A percentile compares a stretch with the other conserved stretches of the same genome.
phyloP scores from a whole-genome alignment of 768 basidiomycete species.

The Strobilomyces echinocephalus region DNA sequence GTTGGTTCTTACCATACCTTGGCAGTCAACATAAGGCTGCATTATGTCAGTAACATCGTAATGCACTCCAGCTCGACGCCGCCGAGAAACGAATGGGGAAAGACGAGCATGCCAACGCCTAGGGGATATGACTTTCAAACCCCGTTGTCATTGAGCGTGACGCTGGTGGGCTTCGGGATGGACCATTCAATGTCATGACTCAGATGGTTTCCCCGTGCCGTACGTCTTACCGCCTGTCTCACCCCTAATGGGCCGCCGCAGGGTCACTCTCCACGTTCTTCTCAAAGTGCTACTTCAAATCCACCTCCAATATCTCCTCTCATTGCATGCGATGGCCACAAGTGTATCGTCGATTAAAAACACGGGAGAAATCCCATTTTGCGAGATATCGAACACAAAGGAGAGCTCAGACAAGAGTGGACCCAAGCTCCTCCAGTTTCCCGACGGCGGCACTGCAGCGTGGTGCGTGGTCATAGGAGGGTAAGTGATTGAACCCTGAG shows the following conservation, averaged over 20 bases:
- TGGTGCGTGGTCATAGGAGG: slow-evolving; percentile 24
- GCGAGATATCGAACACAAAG: not conserved
- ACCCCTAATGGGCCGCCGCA: not conserved
- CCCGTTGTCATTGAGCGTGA: not conserved
- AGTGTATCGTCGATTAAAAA: slow-evolving; percentile 4
- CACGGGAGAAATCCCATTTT: not conserved
- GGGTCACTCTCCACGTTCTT: not conserved
- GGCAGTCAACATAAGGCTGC: not conserved
- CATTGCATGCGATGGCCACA: slow-evolving; percentile 1
- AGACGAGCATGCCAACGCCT: not conserved
- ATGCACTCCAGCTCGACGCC: not conserved
- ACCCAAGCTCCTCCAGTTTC: slow-evolving; percentile 13
- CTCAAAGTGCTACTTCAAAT: not conserved
- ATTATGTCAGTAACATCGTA: not conserved
- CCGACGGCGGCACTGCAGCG: slow-evolving; percentile 26
- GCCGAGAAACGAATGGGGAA: not conserved
- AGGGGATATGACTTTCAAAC: not conserved
- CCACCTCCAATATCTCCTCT: not conserved
- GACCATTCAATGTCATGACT: not conserved
- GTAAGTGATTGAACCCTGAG: slow-evolving; percentile 6
- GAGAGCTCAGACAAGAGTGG: not conserved
- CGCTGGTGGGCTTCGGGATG: not conserved
- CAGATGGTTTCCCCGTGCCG: not conserved
- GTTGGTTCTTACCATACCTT: not conserved
- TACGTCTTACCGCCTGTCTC: not conserved